Conservation (phyloP, 768 basidiomycete genomes). For the Gloeopeniophorella convolvens region DNA sequence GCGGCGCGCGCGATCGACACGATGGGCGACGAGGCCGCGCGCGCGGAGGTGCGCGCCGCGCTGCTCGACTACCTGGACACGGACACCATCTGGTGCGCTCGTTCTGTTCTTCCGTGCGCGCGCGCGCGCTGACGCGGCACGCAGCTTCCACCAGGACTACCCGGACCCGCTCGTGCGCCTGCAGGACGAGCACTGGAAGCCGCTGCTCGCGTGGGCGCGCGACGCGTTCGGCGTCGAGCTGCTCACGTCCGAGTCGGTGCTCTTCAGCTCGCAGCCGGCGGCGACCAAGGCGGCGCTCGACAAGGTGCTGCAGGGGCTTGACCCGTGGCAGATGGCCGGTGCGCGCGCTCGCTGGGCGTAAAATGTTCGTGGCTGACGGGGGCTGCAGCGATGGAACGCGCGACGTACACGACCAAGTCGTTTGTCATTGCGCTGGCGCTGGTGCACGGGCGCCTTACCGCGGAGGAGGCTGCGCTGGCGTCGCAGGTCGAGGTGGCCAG, state of each 20-base stretch:
- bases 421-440: slow-evolving; percentile 85
- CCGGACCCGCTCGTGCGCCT: slow-evolving; percentile 70
- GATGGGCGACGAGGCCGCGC: slow-evolving; percentile 48
- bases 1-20: slow-evolving; percentile 86
- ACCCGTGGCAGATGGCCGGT: slow-evolving; percentile 90
- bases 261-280: slow-evolving; percentile 61
- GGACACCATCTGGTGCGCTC: slow-evolving; percentile 79
- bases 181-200: slow-evolving; percentile 83
- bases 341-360: too few relatives aligned
- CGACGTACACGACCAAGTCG: slow-evolving; percentile 84
- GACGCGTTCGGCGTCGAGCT: slow-evolving; percentile 63
- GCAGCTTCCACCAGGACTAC: slow-evolving; percentile 76
- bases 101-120: background rate
- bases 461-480: slow-evolving; percentile 78
- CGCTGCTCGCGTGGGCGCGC: slow-evolving; percentile 74
- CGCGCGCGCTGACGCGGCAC: background rate
- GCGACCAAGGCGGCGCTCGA: slow-evolving; percentile 59
- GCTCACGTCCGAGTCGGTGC: slow-evolving; percentile 60
- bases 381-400: slow-evolving; percentile 86
- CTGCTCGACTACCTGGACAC: slow-evolving; percentile 87
- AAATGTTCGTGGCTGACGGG: too few relatives aligned
- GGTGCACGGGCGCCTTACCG: slow-evolving; percentile 65
- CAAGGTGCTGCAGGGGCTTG: slow-evolving; percentile 51
- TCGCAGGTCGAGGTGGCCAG: slow-evolving; percentile 91
- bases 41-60: slow-evolving; percentile 56